Percentiles rank a stretch among this genome's conserved stretches.
Conservation (phyloP, 495 filamentous ascomycete genomes). For the Neurospora intermedia region DNA sequence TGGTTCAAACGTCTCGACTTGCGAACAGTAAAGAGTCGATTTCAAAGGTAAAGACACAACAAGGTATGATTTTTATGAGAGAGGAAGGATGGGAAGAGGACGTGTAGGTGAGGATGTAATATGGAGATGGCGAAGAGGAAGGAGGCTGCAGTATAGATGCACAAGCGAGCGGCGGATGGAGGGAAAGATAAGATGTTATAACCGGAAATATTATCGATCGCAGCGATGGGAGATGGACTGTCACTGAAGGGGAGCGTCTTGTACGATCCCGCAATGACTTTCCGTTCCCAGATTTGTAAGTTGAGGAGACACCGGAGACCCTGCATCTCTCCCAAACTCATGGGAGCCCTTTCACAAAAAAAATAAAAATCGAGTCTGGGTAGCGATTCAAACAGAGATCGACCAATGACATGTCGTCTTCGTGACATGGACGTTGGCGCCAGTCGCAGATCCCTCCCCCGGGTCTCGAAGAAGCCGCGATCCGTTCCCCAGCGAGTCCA, state of each 20-base stretch:
- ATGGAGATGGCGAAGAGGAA: background rate
- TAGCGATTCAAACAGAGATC: background rate
- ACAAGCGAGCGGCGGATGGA: background rate
- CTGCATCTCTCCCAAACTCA: background rate
- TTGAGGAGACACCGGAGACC: background rate
- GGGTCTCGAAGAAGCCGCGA: background rate
- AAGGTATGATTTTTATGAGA: background rate
- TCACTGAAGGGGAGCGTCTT: no score
- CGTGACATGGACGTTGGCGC: background rate
- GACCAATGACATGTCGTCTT: background rate
- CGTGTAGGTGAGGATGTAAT: background rate
- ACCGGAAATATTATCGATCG: background rate
- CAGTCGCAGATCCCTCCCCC: background rate
- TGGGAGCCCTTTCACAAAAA: background rate
- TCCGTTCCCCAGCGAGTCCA: background rate
- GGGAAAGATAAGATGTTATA: background rate
- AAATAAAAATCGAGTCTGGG: background rate
- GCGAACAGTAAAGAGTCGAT: background rate
- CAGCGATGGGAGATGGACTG: background rate
- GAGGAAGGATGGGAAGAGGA: background rate
- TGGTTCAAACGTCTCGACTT: background rate
- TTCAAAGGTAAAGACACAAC: background rate
- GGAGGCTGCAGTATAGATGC: background rate
- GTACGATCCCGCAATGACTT: background rate
- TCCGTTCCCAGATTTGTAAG: background rate